These are phyloP conservation scores for Peronospora farinosa DNA, from an alignment of 352 stramenopile species.

Conservation along the genomic window DNA sequence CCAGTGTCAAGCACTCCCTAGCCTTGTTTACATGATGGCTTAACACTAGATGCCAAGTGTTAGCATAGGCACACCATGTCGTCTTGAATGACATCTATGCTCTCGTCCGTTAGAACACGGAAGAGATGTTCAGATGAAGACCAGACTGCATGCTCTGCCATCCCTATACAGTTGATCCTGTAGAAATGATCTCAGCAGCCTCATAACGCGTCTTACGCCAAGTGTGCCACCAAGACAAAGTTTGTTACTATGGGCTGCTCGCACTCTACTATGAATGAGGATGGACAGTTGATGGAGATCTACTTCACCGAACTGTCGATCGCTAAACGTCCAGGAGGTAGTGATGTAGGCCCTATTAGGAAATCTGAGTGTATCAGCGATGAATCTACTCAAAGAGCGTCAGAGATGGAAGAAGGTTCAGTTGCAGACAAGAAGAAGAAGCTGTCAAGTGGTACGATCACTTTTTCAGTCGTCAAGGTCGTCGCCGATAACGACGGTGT, in stretches of 20 bases:
- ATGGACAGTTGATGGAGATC: conserved; percentile 16
- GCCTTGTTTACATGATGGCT: background rate
- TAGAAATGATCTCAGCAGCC: background rate
- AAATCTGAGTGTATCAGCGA: conserved; percentile 1
- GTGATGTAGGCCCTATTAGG: conserved; percentile 17
- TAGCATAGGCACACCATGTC: background rate
- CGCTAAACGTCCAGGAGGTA: conserved; percentile 23
- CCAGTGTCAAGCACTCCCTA: background rate
- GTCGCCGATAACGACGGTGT: conserved; percentile 26
- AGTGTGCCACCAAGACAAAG: conserved; percentile 4
- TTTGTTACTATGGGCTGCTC: conserved; percentile 23
- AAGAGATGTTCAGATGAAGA: conserved; percentile 19
- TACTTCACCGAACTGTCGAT: conserved; percentile 20
- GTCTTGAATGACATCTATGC: conserved; percentile 8
- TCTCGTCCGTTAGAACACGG: conserved; percentile 7
- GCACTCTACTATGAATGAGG: conserved; percentile 36
- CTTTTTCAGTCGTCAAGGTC: conserved; percentile 31
- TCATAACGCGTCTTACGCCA: conserved; percentile 15
- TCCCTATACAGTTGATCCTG: background rate
- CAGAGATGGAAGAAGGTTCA: conserved; percentile 2
- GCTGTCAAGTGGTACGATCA: conserved; percentile 9
- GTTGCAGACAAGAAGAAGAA: conserved; percentile 10
- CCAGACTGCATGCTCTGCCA: conserved; percentile 13
- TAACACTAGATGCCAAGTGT: background rate
- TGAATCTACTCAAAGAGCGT: background rate